Evolutionary conservation across 179 eudicot genomes (phyloP).

Genomic region (Patellifolia procumbens): DNA sequence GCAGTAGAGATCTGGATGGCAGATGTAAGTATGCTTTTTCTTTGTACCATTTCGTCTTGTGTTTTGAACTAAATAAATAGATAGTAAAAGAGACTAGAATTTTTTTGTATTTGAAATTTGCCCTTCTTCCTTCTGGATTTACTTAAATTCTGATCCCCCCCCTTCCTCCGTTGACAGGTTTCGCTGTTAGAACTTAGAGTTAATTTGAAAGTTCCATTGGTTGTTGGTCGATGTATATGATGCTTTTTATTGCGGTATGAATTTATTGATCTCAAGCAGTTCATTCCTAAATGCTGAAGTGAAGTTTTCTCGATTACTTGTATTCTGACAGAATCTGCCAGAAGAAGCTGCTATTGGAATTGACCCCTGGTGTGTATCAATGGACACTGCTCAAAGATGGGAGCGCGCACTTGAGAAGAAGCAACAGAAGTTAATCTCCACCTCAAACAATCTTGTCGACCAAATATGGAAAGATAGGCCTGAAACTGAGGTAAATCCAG

Average conservation of each 20-base stretch:
- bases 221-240: background rate
- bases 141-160: background rate
- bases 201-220: background rate
- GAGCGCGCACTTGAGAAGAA: conserved; percentile 73
- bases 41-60: background rate
- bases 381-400: conserved; percentile 95
- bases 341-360: conserved; percentile 75
- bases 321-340: conserved; percentile 63
- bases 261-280: background rate
- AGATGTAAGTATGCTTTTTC: conserved; percentile 53
- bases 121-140: background rate
- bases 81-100: too few relatives aligned
- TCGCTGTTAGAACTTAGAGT: background rate
- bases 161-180: background rate
- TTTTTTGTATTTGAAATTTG: background rate
- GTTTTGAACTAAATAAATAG: background rate
- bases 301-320: conserved; percentile 19
- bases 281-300: background rate
- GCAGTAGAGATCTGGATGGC: conserved; percentile 83
- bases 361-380: conserved; percentile 93
- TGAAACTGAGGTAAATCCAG: conserved; percentile 57
- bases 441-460: conserved; percentile 78
- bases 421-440: conserved; percentile 69
- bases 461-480: conserved; percentile 87
- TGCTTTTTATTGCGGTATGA: background rate